A percentile compares a stretch with the other conserved stretches of the same genome.
These are phyloP conservation scores for Nemania sp. DNA, from an alignment of 2,329 filamentous ascomycete species.

Conservation along the genomic window DNA sequence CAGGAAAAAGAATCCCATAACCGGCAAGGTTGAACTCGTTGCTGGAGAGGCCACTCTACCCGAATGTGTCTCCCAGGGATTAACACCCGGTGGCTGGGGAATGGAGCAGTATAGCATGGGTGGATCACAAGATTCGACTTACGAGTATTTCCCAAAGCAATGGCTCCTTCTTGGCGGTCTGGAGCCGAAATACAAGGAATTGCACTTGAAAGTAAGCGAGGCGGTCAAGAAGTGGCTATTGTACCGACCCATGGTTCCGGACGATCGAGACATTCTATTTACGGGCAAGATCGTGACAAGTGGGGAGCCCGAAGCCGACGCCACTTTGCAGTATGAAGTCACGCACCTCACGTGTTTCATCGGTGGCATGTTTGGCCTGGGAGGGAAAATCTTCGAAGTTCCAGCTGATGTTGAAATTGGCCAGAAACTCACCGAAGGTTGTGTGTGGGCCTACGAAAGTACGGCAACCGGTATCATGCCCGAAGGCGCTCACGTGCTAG, in stretches of 20 bases:
- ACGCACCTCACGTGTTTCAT: conserved; percentile 69
- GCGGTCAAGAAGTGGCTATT: conserved; percentile 74
- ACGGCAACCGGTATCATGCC: conserved; percentile 68
- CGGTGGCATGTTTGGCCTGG: conserved; percentile 70
- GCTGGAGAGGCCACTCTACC: conserved; percentile 17
- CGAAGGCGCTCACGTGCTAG: conserved; percentile 53
- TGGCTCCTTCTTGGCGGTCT: conserved; percentile 77
- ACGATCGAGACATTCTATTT: conserved; percentile 71
- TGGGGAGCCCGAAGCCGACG: conserved; percentile 46
- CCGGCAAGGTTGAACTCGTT: conserved; percentile 8
- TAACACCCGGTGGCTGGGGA: conserved; percentile 52
- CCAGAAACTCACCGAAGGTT: conserved; percentile 67
- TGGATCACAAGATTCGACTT: conserved; percentile 69
- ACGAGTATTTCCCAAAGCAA: conserved; percentile 73
- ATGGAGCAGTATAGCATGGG: conserved; percentile 61
- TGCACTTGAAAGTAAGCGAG: conserved; percentile 71
- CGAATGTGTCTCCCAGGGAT: conserved; percentile 62
- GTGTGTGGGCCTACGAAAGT: conserved; percentile 69
- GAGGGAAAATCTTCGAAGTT: conserved; percentile 63
- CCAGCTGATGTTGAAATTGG: conserved; percentile 65
- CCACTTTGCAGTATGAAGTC: conserved; percentile 59
- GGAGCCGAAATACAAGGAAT: conserved; percentile 69
- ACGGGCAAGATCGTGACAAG: conserved; percentile 62
- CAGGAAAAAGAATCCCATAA: conserved; percentile 14
- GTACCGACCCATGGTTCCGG: conserved; percentile 74